phyloP scores from a whole-genome alignment of 2,329 filamentous ascomycete genomes.

The Teratosphaeria zuluensis region DNA sequence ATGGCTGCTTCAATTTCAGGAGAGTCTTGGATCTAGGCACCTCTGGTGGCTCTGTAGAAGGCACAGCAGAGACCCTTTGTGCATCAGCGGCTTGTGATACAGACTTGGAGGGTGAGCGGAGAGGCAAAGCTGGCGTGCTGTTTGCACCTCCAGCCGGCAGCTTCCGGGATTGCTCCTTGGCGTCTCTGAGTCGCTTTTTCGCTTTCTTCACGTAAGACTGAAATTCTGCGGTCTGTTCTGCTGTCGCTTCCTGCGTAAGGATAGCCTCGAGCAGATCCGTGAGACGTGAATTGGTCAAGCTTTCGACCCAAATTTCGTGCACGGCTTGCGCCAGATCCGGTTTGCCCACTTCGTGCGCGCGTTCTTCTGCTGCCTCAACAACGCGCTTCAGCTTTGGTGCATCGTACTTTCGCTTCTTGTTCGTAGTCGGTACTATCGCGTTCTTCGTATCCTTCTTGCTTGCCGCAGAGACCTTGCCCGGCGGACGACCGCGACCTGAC shows the following conservation, averaged over 20 bases:
- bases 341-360: slow-evolving; percentile 29
- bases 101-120: slow-evolving; percentile 13
- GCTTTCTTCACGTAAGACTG: slow-evolving; percentile 33
- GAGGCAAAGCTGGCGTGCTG: slow-evolving; percentile 17
- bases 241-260: slow-evolving; percentile 30
- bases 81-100: slow-evolving; percentile 2
- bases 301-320: slow-evolving; percentile 33
- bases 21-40: slow-evolving; percentile 13
- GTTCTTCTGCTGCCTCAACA: slow-evolving; percentile 34
- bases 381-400: slow-evolving; percentile 18
- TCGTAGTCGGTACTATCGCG: background rate
- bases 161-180: slow-evolving; percentile 24
- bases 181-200: slow-evolving; percentile 31
- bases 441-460: background rate
- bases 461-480: slow-evolving; percentile 12
- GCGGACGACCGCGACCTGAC: slow-evolving; percentile 11
- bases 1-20: slow-evolving; percentile 18
- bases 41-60: slow-evolving; percentile 22
- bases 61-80: slow-evolving; percentile 12
- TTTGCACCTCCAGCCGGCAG: slow-evolving; percentile 22
- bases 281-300: slow-evolving; percentile 27
- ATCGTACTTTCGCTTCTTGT: slow-evolving; percentile 5
- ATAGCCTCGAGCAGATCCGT: slow-evolving; percentile 34
- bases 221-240: slow-evolving; percentile 32
- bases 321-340: slow-evolving; percentile 31